phyloP scores from a whole-genome alignment of 2,329 filamentous ascomycete genomes.

The Apiospora marii region DNA sequence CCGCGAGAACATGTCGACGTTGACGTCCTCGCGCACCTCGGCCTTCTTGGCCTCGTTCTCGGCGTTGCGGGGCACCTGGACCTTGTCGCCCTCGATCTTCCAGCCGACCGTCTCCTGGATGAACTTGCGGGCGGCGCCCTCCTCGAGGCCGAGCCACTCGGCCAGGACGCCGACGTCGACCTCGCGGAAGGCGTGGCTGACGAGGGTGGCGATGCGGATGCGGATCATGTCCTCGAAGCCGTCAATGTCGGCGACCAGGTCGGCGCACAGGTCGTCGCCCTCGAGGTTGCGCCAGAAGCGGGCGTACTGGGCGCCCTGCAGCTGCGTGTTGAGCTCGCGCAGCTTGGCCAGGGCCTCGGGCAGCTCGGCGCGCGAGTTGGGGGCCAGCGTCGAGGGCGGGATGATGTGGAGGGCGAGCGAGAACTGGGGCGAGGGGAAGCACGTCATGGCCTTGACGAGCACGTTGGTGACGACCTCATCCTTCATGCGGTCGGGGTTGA shows the following conservation, averaged over 20 bases:
- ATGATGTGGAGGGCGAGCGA: conserved; percentile 93
- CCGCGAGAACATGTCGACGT: conserved; percentile 83
- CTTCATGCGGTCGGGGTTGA: conserved; percentile 97
- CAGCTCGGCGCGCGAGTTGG: conserved; percentile 70
- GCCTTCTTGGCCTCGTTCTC: conserved; percentile 98
- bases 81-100: conserved; percentile 73
- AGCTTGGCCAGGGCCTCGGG: conserved; percentile 93
- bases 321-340: conserved; percentile 81
- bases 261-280: conserved; percentile 93
- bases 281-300: conserved; percentile 94
- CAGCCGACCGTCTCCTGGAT: conserved; percentile 87
- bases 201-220: conserved; percentile 85
- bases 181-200: conserved; percentile 82
- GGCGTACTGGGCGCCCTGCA: conserved; percentile 89
- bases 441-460: conserved; percentile 95
- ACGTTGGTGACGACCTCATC: conserved; percentile 98
- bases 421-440: conserved; percentile 97
- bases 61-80: conserved; percentile 88
- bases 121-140: conserved; percentile 76
- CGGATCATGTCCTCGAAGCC: conserved; percentile 96
- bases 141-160: conserved; percentile 77
- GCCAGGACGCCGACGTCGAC: conserved; percentile 73
- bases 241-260: conserved; percentile 90
- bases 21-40: conserved; percentile 94
- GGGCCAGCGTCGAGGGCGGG: conserved; percentile 79